Conservation (phyloP, 345 rosid species). For the Eutrema japonicum region DNA sequence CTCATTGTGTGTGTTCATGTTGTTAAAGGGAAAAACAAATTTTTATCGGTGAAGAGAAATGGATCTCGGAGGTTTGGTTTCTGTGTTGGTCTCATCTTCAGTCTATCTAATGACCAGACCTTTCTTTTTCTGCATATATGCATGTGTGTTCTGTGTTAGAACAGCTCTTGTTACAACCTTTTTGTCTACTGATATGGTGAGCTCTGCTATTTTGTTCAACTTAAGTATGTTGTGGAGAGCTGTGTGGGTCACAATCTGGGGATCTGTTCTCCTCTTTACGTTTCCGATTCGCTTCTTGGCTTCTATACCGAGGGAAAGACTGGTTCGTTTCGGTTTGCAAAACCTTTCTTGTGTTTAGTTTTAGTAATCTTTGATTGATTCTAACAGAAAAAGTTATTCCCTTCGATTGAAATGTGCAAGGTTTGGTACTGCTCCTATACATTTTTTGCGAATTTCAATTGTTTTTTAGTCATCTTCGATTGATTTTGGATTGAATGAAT, state of each 20-base stretch:
- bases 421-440: background rate
- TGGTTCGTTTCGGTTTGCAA: conserved; percentile 54
- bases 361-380: background rate
- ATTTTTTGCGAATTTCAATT: background rate
- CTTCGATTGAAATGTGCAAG: background rate
- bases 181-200: conserved; percentile 59
- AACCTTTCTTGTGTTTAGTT: background rate
- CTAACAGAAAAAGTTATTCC: background rate
- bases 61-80: conserved; percentile 44
- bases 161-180: conserved; percentile 51
- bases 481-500: background rate
- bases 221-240: conserved; percentile 53
- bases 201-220: conserved; percentile 54
- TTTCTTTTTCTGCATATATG: conserved; percentile 48
- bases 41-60: conserved; percentile 18
- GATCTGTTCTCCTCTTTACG: conserved; percentile 45
- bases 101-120: conserved; percentile 52
- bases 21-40: background rate
- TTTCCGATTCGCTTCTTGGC: conserved; percentile 63
- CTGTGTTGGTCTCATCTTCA: conserved; percentile 41
- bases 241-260: conserved; percentile 53
- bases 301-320: conserved; percentile 62
- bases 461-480: background rate
- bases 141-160: conserved; percentile 49
- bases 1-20: conserved; percentile 23